Evolutionary conservation across 2,329 filamentous ascomycete species (phyloP), one percentile per base, ranked within the genome.

Genomic region (Massarina eburnea): DNA sequence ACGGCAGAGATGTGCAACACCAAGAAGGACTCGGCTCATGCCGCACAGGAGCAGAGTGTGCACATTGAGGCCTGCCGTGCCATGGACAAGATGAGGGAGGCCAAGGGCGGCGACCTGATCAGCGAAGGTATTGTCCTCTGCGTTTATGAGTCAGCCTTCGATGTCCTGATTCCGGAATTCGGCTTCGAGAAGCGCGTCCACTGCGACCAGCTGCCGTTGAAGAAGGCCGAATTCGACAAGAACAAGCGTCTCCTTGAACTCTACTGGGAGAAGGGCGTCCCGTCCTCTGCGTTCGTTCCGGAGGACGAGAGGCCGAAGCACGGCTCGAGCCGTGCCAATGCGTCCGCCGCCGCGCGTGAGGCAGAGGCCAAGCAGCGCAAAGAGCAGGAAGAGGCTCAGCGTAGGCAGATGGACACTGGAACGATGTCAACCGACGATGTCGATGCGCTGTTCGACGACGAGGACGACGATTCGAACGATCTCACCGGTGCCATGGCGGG

Each of bases 181-280:
- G 94, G 94, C 56, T 97, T 99, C 59, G 94, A 99, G 79, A 99
- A 99, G 83, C 89, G 94, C 55, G 94, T 99, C 41, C 94, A 99
- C 74, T 99, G 94, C 68, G 94, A 99, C 67, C 94, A 99, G 77
- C 80, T 99, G 67, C 94, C 94, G 22, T 77, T 99, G 58, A 92
- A 97, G 82, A 99, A 99, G 80, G 94, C 94, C n/a, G 94, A 99
- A 69, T 99, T 94, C 74, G 85, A 95, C 72, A 97, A 97, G 80
- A 91, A 95, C 68, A 89, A 91, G 76, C 85, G 94, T 45, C 83
- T 97, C 22, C 80, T 99, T 37, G 94, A 99, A 74, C 81, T 99
- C 14, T 99, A 96, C 79, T 99, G 94, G 94, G 94, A 99, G 84
- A 99, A 97, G 82, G 94, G 94, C 37, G 91, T 97, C 7, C 90